Evolutionary conservation across 2,329 filamentous ascomycete species (phyloP).

Genomic region (Parascedosporium putredinis): DNA sequence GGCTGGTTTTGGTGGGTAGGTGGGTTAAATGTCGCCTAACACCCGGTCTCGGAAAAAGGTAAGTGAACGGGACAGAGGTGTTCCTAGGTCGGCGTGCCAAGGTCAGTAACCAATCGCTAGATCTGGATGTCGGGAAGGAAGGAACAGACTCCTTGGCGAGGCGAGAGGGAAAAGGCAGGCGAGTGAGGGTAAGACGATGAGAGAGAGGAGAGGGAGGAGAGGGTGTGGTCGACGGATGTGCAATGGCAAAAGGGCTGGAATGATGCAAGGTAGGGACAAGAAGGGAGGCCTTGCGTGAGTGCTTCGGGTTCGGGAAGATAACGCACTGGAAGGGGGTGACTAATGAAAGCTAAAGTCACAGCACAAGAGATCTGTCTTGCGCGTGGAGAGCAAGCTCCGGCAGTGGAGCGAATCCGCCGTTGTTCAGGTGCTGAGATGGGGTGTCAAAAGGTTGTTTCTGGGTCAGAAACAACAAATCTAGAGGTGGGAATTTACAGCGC

Average conservation of each 20-base stretch:
- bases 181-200: background rate
- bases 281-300: background rate
- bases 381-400: background rate
- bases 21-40: background rate
- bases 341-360: background rate
- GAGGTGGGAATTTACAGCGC: too few species aligned
- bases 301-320: background rate
- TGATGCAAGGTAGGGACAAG: conserved; percentile 1
- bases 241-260: conserved; percentile 3
- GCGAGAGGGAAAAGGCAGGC: background rate
- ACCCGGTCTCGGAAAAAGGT: background rate
- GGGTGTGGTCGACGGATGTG: background rate
- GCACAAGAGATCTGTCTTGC: background rate
- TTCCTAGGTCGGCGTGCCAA: conserved; percentile 6
- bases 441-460: background rate
- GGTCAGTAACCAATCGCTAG: conserved; percentile 1
- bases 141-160: background rate
- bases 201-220: background rate
- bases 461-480: background rate
- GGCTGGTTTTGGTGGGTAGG: background rate
- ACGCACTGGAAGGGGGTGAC: background rate
- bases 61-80: conserved; percentile 3
- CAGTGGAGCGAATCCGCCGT: background rate
- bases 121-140: background rate
- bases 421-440: background rate